Conservation (phyloP, 257 asterid species). For the Cruciata laevipes region DNA sequence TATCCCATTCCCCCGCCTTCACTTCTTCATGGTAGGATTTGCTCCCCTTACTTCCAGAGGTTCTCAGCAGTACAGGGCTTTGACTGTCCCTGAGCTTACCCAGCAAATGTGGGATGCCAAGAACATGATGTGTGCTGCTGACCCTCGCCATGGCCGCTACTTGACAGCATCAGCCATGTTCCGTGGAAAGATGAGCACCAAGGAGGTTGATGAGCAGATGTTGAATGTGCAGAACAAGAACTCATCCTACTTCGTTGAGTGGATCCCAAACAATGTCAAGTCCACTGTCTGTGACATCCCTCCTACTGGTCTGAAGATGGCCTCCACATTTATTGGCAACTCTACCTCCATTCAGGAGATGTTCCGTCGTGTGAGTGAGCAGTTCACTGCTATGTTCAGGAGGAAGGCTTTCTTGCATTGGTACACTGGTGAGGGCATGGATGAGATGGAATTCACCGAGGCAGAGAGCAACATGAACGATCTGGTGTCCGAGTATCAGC, state of each 20-base stretch:
- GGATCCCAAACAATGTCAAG: slow-evolving; percentile 49
- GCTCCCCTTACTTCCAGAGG: slow-evolving; percentile 43
- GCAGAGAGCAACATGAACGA: slow-evolving; percentile 56
- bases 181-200: slow-evolving; percentile 56
- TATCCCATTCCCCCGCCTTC: slow-evolving; percentile 49
- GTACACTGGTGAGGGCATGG: slow-evolving; percentile 57
- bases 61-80: slow-evolving; percentile 36
- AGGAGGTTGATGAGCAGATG: slow-evolving; percentile 50
- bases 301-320: slow-evolving; percentile 50
- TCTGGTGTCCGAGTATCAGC: slow-evolving; percentile 47
- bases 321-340: slow-evolving; percentile 42
- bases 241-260: slow-evolving; percentile 41
- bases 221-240: slow-evolving; percentile 42
- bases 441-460: slow-evolving; percentile 54
- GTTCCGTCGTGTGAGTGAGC: slow-evolving; percentile 52
- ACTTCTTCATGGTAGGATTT: slow-evolving; percentile 50
- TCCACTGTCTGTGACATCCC: slow-evolving; percentile 53
- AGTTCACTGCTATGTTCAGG: slow-evolving; percentile 52
- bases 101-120: slow-evolving; percentile 53
- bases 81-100: slow-evolving; percentile 40
- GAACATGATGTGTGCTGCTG: slow-evolving; percentile 53
- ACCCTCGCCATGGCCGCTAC: slow-evolving; percentile 49
- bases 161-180: slow-evolving; percentile 49
- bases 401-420: slow-evolving; percentile 58
- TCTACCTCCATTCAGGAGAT: slow-evolving; percentile 47